These are phyloP conservation scores for Blastocystis sp. DNA, from an alignment of 352 stramenopile species.

Conservation along the genomic window DNA sequence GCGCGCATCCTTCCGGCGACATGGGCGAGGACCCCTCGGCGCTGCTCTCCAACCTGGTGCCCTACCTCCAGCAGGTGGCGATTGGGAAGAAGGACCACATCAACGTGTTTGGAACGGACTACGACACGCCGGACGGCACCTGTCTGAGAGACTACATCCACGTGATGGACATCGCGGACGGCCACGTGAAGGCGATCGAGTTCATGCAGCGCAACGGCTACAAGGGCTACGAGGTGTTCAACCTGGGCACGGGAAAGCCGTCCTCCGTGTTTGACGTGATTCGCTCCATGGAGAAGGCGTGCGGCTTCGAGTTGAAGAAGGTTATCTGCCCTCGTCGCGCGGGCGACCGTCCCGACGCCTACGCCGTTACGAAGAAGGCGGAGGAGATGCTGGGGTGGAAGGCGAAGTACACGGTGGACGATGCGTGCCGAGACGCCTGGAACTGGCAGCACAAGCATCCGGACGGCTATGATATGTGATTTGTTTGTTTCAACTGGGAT, in stretches of 20 bases:
- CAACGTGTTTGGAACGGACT: conserved; percentile 85
- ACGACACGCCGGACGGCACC: conserved; percentile 82
- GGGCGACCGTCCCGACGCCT: conserved; percentile 81
- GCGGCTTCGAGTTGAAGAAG: conserved; percentile 74
- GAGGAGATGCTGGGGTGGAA: conserved; percentile 80
- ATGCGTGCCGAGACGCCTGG: conserved; percentile 84
- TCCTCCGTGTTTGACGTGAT: conserved; percentile 82
- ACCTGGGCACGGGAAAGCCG: conserved; percentile 81
- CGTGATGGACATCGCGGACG: conserved; percentile 83
- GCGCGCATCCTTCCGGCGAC: conserved; percentile 80
- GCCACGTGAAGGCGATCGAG: conserved; percentile 79
- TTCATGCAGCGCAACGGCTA: conserved; percentile 73
- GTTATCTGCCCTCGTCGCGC: conserved; percentile 76
- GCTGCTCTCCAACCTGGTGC: conserved; percentile 86
- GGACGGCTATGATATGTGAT: conserved; percentile 76
- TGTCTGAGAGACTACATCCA: conserved; percentile 87
- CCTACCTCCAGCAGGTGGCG: conserved; percentile 82
- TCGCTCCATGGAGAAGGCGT: conserved; percentile 80
- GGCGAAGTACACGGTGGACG: conserved; percentile 78
- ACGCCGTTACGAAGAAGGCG: conserved; percentile 77
- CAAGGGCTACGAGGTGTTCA: conserved; percentile 77
- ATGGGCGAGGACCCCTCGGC: conserved; percentile 85
- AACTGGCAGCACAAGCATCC: conserved; percentile 83
- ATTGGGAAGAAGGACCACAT: conserved; percentile 79
- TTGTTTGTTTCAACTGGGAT: neutral